phyloP scores from a whole-genome alignment of 331 rosid genomes.

The Malus hybrid region DNA sequence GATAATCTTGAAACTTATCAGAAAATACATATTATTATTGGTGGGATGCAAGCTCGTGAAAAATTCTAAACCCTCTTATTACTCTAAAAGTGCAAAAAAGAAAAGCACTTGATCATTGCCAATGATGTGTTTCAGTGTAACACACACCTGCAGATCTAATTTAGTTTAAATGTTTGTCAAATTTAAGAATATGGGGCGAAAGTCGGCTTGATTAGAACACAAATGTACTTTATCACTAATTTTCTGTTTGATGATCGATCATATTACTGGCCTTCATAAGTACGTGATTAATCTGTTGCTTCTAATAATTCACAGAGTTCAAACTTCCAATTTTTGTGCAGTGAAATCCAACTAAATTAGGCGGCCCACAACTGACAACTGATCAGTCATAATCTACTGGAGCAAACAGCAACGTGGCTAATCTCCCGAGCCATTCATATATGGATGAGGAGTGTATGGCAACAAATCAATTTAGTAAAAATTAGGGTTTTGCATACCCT shows the following conservation, averaged over 20 bases:
- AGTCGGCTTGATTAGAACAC: neutral
- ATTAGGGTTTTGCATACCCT: too few species aligned
- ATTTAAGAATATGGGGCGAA: neutral
- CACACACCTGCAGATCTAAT: neutral
- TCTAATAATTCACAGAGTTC: neutral
- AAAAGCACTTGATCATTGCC: neutral
- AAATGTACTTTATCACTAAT: neutral
- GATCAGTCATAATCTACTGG: neutral
- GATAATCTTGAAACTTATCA: too few species aligned
- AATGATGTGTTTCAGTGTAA: constrained; percentile 8
- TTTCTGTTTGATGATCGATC: constrained; percentile 11
- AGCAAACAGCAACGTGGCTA: neutral
- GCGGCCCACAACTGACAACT: constrained; percentile 15
- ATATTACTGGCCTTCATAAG: neutral
- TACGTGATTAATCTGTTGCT: neutral
- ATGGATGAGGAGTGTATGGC: neutral
- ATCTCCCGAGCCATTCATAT: constrained; percentile 7
- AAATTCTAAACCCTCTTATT: neutral
- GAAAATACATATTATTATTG: too few species aligned
- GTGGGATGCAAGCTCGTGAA: too few species aligned
- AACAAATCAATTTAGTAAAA: too few species aligned
- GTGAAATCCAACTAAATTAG: constrained; percentile 15
- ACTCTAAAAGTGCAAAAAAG: neutral
- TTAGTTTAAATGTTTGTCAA: neutral
- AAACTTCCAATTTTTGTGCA: neutral